These are phyloP conservation scores for Claviceps monticola DNA, from an alignment of 2,329 filamentous ascomycete species.

Conservation along the genomic window DNA sequence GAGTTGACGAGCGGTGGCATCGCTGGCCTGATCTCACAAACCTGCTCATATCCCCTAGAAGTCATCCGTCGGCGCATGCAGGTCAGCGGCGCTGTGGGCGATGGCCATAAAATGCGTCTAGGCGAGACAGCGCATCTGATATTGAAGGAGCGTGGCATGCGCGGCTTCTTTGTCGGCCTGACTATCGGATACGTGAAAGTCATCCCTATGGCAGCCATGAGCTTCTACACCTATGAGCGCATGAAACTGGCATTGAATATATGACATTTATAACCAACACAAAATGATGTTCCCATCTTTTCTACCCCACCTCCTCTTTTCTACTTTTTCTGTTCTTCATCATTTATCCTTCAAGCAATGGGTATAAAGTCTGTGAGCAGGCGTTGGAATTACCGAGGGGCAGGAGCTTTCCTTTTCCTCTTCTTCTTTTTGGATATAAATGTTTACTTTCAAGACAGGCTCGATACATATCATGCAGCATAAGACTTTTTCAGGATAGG, in stretches of 20 bases:
- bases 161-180: slow-evolving; percentile 84
- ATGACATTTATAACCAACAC: slow-evolving; percentile 18
- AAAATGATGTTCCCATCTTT: neutral
- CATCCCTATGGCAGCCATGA: slow-evolving; percentile 69
- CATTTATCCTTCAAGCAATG: too few relatives aligned
- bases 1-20: slow-evolving; percentile 74
- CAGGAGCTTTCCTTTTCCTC: neutral
- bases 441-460: too few relatives aligned
- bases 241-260: slow-evolving; percentile 52
- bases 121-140: slow-evolving; percentile 67
- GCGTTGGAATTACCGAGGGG: too few relatives aligned
- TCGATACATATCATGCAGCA: too few relatives aligned
- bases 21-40: slow-evolving; percentile 82
- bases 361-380: too few relatives aligned
- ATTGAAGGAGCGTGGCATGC: slow-evolving; percentile 57
- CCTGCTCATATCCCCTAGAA: slow-evolving; percentile 84
- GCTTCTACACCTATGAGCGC: slow-evolving; percentile 53
- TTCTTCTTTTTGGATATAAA: neutral
- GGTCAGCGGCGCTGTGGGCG: slow-evolving; percentile 85
- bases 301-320: neutral
- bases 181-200: slow-evolving; percentile 94
- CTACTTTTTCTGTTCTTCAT: neutral
- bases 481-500: too few relatives aligned
- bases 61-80: slow-evolving; percentile 91
- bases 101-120: slow-evolving; percentile 67